These are phyloP conservation scores for Hydrangea macrophylla DNA, from an alignment of 148 eudicot genomes.

Conservation along the genomic window DNA sequence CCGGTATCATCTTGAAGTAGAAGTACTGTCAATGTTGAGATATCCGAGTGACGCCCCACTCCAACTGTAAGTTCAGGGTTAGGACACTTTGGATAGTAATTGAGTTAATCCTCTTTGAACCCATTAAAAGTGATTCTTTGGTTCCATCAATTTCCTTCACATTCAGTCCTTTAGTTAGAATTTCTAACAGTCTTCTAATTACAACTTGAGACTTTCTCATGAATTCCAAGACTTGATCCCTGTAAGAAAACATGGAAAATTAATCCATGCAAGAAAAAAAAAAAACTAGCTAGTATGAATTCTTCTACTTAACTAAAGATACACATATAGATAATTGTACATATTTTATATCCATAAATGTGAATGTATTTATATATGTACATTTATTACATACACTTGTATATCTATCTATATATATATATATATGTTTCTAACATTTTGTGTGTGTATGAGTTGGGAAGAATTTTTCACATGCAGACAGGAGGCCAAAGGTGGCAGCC, in stretches of 20 bases:
- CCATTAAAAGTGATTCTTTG: constrained; percentile 32
- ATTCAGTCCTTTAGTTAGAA: constrained; percentile 35
- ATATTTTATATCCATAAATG: too few relatives aligned
- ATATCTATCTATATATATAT: not conserved
- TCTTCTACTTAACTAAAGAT: not conserved
- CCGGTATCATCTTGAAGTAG: constrained; percentile 50
- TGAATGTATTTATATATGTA: not conserved
- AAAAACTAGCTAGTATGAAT: too few relatives aligned
- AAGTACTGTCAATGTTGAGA: constrained; percentile 46
- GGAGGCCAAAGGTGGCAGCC: constrained; percentile 49
- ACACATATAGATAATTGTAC: not conserved
- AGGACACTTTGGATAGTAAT: constrained; percentile 54
- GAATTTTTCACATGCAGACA: constrained; percentile 32
- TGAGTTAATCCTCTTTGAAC: constrained; percentile 49
- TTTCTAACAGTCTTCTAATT: constrained; percentile 23
- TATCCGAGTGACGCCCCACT: constrained; percentile 57
- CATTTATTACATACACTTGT: too few relatives aligned
- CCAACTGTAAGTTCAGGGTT: constrained; percentile 52
- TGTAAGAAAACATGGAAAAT: constrained; percentile 3
- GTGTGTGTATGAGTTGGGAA: too few relatives aligned
- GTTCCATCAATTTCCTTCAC: constrained; percentile 22
- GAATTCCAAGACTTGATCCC: constrained; percentile 49
- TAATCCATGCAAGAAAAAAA: too few relatives aligned
- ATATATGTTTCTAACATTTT: not conserved
- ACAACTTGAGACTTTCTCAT: constrained; percentile 34